These are phyloP conservation scores for Xylariaceae sp. DNA, from an alignment of 2,329 filamentous ascomycete species.

Conservation along the genomic window DNA sequence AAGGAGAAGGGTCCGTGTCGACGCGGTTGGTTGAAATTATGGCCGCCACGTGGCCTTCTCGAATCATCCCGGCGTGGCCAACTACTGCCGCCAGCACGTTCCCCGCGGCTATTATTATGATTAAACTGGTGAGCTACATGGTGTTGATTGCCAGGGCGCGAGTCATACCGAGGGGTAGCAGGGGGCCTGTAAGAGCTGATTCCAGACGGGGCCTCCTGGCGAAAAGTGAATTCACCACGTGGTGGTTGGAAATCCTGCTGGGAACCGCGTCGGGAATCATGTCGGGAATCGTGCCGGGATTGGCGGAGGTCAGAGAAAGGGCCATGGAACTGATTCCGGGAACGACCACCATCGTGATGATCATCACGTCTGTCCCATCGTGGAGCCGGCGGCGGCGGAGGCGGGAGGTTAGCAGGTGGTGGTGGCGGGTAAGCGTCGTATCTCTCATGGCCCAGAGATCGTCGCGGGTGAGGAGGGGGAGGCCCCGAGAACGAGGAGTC, in stretches of 20 bases:
- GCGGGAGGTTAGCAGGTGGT: conserved; percentile 7
- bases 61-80: conserved; percentile 16
- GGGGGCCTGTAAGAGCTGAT: conserved; percentile 36
- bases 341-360: conserved; percentile 12
- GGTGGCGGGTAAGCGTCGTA: conserved; percentile 19
- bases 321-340: conserved; percentile 24
- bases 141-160: not conserved
- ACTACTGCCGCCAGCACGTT: conserved; percentile 8
- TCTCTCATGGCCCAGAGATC: conserved; percentile 12
- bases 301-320: conserved; percentile 27
- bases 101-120: conserved; percentile 12
- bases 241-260: conserved; percentile 34
- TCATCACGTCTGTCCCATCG: conserved; percentile 17
- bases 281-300: conserved; percentile 13
- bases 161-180: conserved; percentile 10
- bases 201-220: conserved; percentile 47
- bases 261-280: conserved; percentile 25
- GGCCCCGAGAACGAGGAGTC: conserved; percentile 13
- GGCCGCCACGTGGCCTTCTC: conserved; percentile 8
- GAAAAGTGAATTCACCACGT: conserved; percentile 52
- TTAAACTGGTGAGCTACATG: conserved; percentile 9
- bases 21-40: conserved; percentile 9
- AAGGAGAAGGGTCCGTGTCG: conserved; percentile 5
- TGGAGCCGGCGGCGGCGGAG: conserved; percentile 4
- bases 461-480: conserved; percentile 6